Evolutionary conservation across 2,329 filamentous ascomycete genomes (phyloP).

Genomic region (Botrytis deweyae): DNA sequence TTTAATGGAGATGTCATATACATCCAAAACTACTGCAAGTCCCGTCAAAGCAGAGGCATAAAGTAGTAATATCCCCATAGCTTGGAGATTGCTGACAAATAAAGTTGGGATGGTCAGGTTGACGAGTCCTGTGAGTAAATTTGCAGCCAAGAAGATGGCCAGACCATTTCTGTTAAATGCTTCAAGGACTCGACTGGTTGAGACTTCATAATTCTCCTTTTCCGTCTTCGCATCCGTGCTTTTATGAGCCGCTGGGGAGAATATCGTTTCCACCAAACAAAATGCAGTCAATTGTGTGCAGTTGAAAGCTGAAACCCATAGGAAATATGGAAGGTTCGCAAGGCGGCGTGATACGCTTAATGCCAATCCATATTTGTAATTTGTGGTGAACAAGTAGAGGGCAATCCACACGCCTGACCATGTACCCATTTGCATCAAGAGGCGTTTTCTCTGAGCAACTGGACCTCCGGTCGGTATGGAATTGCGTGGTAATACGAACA

Average conservation of each 20-base stretch:
- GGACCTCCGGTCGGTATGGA: constrained; percentile 46
- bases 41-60: constrained; percentile 70
- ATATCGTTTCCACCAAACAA: constrained; percentile 71
- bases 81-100: constrained; percentile 59
- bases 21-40: constrained; percentile 65
- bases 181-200: constrained; percentile 77
- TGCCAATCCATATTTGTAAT: constrained; percentile 67
- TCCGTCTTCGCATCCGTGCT: constrained; percentile 53
- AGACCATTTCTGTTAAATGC: constrained; percentile 90
- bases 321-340: constrained; percentile 88
- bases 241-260: constrained; percentile 72
- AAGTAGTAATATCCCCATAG: constrained; percentile 71
- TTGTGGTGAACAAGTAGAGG: constrained; percentile 69
- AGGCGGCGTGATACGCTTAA: constrained; percentile 81
- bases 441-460: constrained; percentile 52
- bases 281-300: constrained; percentile 77
- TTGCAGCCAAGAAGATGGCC: constrained; percentile 80
- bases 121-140: constrained; percentile 82
- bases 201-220: constrained; percentile 60
- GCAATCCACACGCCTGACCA: constrained; percentile 68
- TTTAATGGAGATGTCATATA: constrained; percentile 21
- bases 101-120: constrained; percentile 86
- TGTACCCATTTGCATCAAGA: constrained; percentile 61
- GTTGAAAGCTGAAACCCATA: constrained; percentile 94
- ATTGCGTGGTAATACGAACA: constrained; percentile 69